Evolutionary conservation across 257 asterid genomes (phyloP), one percentile per base, ranked within the genome.

Genomic region (Solanum gracilifrons): DNA sequence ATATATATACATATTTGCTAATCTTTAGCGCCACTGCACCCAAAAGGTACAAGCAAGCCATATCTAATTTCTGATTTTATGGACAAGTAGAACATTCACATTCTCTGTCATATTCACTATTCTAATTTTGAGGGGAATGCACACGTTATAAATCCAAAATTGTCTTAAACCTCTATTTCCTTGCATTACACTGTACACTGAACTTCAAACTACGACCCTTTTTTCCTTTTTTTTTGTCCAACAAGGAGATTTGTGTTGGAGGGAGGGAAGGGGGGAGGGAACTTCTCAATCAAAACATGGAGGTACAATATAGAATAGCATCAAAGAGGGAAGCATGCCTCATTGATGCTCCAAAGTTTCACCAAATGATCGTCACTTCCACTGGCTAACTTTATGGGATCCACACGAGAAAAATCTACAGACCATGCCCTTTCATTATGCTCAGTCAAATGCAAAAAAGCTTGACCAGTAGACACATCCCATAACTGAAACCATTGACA

Each of bases 371-470:
- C 99, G 88, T 97, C 99, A 87, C 99, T 93, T 75, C 99, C 98
- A 91, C 99, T 97, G 82, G 92, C 97, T 86, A 97, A 91, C 82
- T 91, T 95, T 51, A 88, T 97, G 33, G 99, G 99, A 91, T 95
- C 96, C 80, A 89, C 91, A 51, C 80, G 93, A 86, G 99, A 97
- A 91, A 97, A 97, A 89, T 95, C 98, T 86, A 95, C 99, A 86
- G 97, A 97, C 99, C 99, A 97, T 75, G 98, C 98, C 93, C 99
- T 94, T 90, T 94, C 92, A 75, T 87, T 89, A 87, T 97, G 99
- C 92, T 95, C 99, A 15, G 9, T 86, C 85, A 92, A 93, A 71
- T 94, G 93, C 71, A 89, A 88, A 90, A 94, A 89, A 29, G 80
- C 92, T 88, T 93, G 98, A 88, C 99, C 98, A 15, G 96, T 95